phyloP scores from a whole-genome alignment of 345 rosid species.

The Hibiscus syriacus region DNA sequence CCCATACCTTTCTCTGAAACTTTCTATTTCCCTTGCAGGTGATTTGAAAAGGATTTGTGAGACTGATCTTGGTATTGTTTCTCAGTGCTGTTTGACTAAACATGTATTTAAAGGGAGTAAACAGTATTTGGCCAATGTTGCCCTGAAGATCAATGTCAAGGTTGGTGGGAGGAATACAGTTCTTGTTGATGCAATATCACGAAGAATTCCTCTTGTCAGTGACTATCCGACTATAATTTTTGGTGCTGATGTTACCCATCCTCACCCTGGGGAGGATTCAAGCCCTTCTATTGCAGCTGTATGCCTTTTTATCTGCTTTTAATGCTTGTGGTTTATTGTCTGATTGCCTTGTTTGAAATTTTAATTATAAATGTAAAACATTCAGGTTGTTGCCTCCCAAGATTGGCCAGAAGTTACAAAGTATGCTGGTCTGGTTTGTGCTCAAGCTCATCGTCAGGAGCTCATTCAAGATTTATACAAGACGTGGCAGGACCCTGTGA shows the following conservation, averaged over 20 bases:
- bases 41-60: slow-evolving; percentile 94
- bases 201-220: slow-evolving; percentile 90
- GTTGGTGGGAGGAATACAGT: slow-evolving; percentile 98
- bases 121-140: slow-evolving; percentile 86
- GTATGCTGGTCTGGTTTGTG: slow-evolving; percentile 93
- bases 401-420: slow-evolving; percentile 99
- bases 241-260: slow-evolving; percentile 99
- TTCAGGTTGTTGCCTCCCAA: slow-evolving; percentile 96
- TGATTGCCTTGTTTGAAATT: neutral
- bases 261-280: slow-evolving; percentile 97
- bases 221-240: slow-evolving; percentile 93
- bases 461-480: slow-evolving; percentile 91
- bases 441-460: slow-evolving; percentile 97
- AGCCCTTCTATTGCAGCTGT: slow-evolving; percentile 99
- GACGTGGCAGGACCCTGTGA: slow-evolving; percentile 90
- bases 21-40: slow-evolving; percentile 41
- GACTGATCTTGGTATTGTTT: slow-evolving; percentile 92
- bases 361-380: neutral
- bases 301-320: slow-evolving; percentile 16
- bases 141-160: slow-evolving; percentile 91
- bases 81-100: slow-evolving; percentile 91
- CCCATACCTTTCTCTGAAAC: neutral
- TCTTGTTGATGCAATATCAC: slow-evolving; percentile 82
- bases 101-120: slow-evolving; percentile 76
- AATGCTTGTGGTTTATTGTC: neutral